A percentile compares a stretch with the other conserved stretches of the same genome.
Conservation (phyloP, 441 rosid genomes). For the Pelargonium cotyledonis region DNA sequence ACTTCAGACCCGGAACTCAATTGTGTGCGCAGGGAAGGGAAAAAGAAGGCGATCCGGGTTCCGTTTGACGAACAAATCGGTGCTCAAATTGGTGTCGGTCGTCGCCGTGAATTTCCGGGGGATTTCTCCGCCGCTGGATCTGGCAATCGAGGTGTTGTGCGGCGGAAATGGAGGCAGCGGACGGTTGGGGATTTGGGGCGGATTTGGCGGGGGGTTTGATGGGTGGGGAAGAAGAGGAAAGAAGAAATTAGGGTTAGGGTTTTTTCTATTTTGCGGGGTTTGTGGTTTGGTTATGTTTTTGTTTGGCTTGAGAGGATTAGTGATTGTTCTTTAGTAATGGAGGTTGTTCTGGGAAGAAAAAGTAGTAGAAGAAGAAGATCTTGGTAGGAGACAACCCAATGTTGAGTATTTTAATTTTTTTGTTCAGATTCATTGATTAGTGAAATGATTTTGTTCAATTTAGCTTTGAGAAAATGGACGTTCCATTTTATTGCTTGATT, state of each 20-base stretch:
- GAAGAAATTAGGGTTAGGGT: constrained; percentile 14
- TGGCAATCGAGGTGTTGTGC: constrained; percentile 25
- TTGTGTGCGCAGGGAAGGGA: constrained; percentile 31
- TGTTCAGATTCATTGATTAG: too few relatives aligned
- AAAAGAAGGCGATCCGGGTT: constrained; percentile 28
- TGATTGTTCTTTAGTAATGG: constrained; percentile 19
- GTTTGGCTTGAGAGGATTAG: constrained; percentile 28
- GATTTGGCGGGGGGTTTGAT: constrained; percentile 31
- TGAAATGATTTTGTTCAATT: too few relatives aligned
- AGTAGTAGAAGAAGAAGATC: constrained; percentile 27
- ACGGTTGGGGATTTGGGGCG: constrained; percentile 24
- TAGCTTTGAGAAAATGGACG: too few relatives aligned
- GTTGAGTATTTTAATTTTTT: neutral
- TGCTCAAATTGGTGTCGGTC: constrained; percentile 29
- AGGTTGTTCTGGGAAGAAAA: constrained; percentile 6
- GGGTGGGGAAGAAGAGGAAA: constrained; percentile 34
- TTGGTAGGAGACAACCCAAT: neutral
- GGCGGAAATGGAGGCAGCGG: constrained; percentile 23
- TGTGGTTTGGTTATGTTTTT: constrained; percentile 21
- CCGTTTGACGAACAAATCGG: constrained; percentile 15
- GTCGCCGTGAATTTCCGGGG: constrained; percentile 32
- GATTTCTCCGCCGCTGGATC: constrained; percentile 39
- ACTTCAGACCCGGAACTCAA: constrained; percentile 25
- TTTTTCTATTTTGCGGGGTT: constrained; percentile 18
- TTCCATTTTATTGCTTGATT: too few relatives aligned